Conservation (phyloP, 2,329 filamentous ascomycete species). For the Talaromyces atroroseus region DNA sequence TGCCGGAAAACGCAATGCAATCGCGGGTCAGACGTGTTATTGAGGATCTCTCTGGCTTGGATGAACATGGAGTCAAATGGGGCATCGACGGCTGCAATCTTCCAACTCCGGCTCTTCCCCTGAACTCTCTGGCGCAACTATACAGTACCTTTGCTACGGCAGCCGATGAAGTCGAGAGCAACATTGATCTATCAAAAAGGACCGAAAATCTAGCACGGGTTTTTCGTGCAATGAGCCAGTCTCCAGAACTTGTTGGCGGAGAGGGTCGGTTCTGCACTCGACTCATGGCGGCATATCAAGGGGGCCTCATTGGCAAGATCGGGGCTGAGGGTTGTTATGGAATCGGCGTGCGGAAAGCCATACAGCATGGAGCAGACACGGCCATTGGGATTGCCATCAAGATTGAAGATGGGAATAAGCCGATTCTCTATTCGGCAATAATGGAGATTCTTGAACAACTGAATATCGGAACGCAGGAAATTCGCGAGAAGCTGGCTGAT, state of each 20-base stretch:
- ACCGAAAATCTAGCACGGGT: constrained; percentile 28
- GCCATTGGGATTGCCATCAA: constrained; percentile 44
- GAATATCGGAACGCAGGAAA: constrained; percentile 30
- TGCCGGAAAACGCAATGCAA: constrained; percentile 36
- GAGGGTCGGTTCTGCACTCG: constrained; percentile 44
- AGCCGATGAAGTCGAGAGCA: constrained; percentile 5
- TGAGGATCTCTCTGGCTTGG: constrained; percentile 30
- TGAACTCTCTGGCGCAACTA: constrained; percentile 31
- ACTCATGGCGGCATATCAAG: constrained; percentile 39
- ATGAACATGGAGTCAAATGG: constrained; percentile 32
- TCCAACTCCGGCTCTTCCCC: constrained; percentile 40
- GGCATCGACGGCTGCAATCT: constrained; percentile 46
- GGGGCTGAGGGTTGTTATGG: constrained; percentile 49
- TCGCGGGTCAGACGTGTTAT: constrained; percentile 32
- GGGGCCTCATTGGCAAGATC: constrained; percentile 42
- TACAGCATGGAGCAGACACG: constrained; percentile 33
- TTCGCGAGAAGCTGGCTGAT: constrained; percentile 22
- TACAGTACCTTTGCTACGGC: constrained; percentile 37
- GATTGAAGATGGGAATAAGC: constrained; percentile 45
- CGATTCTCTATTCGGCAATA: constrained; percentile 41
- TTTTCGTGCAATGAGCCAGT: constrained; percentile 39
- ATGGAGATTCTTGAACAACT: constrained; percentile 43
- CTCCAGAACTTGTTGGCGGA: constrained; percentile 44
- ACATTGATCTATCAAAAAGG: constrained; percentile 14
- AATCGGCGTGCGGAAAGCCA: constrained; percentile 37